Evolutionary conservation across 164 flowering plant genomes (phyloP), one percentile per base, ranked within the genome.

Genomic region (Sedum album): DNA sequence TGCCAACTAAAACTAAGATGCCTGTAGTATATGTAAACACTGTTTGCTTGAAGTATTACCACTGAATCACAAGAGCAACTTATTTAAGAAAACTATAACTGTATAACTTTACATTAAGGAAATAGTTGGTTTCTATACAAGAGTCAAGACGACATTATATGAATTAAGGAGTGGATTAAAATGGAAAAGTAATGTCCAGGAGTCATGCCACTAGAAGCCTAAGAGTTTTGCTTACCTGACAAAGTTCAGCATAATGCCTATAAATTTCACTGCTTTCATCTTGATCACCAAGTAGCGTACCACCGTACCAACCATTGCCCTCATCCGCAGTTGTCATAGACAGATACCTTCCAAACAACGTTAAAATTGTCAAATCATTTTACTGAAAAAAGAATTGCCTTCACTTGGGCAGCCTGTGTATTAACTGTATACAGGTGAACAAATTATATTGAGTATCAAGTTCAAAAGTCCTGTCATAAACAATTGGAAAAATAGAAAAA

Each of bases 231-330:
- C 13, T 55, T 83, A 93, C 98, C 96, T 91, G 88, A 77, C 92
- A 88, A 46, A 89, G 74, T 71, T 86, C 85, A 51, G 98, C 90
- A 78, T 94, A 94, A 74, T 88, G 95, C 75, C 72, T 82, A 69
- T 88, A 91, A 23, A 87, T 80, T 71, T 89, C 92, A 74, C 93
- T 91, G 82, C 44, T 85, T 80, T 91, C 96, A 77, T 94, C 93
- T 76, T 84, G 90, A 78, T 88, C 96, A 23, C 87, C 83, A 62
- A 88, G 83, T 39, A 91, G 78, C 7, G 88, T 81, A 60, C 96
- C 97, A 49, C 95, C 95, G 71, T 75, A 94, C 97, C 93, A 93
- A 53, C 88, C 89, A 78, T 78, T 88, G 55, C 81, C 80, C 72
- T 89, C 88, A 74, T 85, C 79, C 11, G 72, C 82, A 13, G 86